A percentile compares a stretch with the other conserved stretches of the same genome.
phyloP scores from a whole-genome alignment of 352 stramenopile species.

The Phytophthora aleatoria region DNA sequence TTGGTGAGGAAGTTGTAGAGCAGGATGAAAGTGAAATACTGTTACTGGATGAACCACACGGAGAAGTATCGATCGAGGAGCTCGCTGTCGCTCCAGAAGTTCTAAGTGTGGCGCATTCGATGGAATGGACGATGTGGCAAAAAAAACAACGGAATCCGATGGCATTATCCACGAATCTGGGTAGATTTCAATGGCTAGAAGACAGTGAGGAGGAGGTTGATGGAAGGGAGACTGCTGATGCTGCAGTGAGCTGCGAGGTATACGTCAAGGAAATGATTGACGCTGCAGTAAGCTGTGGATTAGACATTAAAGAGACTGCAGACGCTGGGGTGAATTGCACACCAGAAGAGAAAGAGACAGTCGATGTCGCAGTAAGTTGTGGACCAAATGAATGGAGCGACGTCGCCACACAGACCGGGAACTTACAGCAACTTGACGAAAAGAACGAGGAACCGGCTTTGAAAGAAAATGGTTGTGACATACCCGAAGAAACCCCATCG shows the following conservation, averaged over 20 bases:
- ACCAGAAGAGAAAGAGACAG: constrained; percentile 7
- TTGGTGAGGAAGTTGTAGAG: not conserved
- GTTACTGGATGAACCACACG: constrained; percentile 13
- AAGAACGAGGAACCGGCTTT: not conserved
- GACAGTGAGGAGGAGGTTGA: not conserved
- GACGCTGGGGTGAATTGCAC: constrained; percentile 13
- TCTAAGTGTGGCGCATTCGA: constrained; percentile 18
- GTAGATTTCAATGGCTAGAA: constrained; percentile 7
- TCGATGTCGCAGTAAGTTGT: constrained; percentile 17
- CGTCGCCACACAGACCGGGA: constrained; percentile 23
- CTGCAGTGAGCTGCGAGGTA: constrained; percentile 7
- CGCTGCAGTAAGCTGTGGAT: constrained; percentile 12
- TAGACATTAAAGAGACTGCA: constrained; percentile 5
- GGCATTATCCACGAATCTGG: constrained; percentile 37
- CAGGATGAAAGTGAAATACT: constrained; percentile 13
- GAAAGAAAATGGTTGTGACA: not conserved
- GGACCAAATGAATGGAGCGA: constrained; percentile 7
- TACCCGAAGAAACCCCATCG: not conserved
- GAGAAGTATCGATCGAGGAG: not conserved
- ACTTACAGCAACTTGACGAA: constrained; percentile 1
- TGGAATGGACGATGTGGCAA: constrained; percentile 20
- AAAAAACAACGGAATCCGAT: constrained; percentile 30
- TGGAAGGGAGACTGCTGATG: constrained; percentile 20
- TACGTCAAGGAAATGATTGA: constrained; percentile 9
- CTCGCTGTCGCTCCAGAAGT: not conserved